Conservation (phyloP, 164 flowering plant genomes). For the Magnolia sinica region DNA sequence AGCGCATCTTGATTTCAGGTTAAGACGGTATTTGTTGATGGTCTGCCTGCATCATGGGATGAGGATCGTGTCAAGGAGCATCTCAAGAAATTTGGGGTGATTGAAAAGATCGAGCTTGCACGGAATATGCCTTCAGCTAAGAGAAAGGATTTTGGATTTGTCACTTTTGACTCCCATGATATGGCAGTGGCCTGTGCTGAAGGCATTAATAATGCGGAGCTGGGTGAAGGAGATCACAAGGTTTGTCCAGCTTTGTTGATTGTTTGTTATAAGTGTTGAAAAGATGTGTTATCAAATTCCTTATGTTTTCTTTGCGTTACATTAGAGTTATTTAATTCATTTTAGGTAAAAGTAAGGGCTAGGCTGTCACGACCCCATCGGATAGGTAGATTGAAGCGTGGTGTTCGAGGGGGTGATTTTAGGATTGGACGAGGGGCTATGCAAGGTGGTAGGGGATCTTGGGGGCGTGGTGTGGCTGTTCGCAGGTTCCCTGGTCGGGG, state of each 20-base stretch:
- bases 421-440: slow-evolving; percentile 37
- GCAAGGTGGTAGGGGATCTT: slow-evolving; percentile 49
- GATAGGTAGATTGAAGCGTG: slow-evolving; percentile 66
- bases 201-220: slow-evolving; percentile 77
- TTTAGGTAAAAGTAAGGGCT: slow-evolving; percentile 90
- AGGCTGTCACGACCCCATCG: slow-evolving; percentile 91
- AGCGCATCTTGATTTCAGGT: slow-evolving; percentile 45
- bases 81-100: slow-evolving; percentile 70
- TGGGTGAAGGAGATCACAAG: slow-evolving; percentile 91
- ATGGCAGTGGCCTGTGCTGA: slow-evolving; percentile 92
- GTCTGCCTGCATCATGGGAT: slow-evolving; percentile 92
- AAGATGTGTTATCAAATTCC: not conserved
- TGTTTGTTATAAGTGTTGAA: not conserved
- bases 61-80: slow-evolving; percentile 74
- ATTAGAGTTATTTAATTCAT: not conserved
- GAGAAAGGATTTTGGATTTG: slow-evolving; percentile 95
- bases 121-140: slow-evolving; percentile 96
- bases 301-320: not conserved
- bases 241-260: slow-evolving; percentile 24
- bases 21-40: slow-evolving; percentile 87
- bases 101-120: slow-evolving; percentile 93
- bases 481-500: slow-evolving; percentile 43
- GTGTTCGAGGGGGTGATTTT: slow-evolving; percentile 39
- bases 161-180: slow-evolving; percentile 86
- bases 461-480: slow-evolving; percentile 48